Conservation (phyloP, 352 stramenopile species). For the Globisporangium nunn region DNA sequence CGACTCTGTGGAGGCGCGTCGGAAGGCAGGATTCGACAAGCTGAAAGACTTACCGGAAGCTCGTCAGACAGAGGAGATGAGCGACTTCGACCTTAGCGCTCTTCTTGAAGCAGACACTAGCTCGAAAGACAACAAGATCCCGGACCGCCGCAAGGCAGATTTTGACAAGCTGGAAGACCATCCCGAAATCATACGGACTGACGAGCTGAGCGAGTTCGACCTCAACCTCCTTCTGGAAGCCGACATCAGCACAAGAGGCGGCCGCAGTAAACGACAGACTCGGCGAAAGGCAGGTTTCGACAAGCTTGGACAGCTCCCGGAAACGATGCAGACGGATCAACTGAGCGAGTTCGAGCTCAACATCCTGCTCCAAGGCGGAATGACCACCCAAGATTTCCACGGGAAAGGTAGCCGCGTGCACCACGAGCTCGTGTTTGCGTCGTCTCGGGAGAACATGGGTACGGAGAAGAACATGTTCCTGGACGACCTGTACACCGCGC, state of each 20-base stretch:
- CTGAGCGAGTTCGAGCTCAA: constrained; percentile 8
- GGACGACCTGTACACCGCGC: neutral
- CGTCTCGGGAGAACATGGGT: no score
- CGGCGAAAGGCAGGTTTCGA: neutral
- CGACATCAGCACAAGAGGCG: neutral
- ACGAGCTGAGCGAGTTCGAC: neutral
- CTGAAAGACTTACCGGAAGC: neutral
- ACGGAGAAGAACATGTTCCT: neutral
- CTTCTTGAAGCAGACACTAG: no score
- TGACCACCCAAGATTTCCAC: neutral
- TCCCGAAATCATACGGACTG: neutral
- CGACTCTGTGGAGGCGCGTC: no score
- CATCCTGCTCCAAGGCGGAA: neutral
- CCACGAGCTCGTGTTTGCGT: neutral
- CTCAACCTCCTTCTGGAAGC: neutral
- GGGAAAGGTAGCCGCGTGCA: neutral
- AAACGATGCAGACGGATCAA: neutral
- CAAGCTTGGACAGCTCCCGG: neutral
- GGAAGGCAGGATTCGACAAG: no score
- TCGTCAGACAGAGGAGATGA: neutral
- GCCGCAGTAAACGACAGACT: neutral
- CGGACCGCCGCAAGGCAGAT: neutral
- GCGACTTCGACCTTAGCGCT: neutral
- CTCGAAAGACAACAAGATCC: neutral
- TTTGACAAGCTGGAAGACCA: neutral